phyloP scores from a whole-genome alignment of 257 asterid genomes.

The Scutellaria galericulata region DNA sequence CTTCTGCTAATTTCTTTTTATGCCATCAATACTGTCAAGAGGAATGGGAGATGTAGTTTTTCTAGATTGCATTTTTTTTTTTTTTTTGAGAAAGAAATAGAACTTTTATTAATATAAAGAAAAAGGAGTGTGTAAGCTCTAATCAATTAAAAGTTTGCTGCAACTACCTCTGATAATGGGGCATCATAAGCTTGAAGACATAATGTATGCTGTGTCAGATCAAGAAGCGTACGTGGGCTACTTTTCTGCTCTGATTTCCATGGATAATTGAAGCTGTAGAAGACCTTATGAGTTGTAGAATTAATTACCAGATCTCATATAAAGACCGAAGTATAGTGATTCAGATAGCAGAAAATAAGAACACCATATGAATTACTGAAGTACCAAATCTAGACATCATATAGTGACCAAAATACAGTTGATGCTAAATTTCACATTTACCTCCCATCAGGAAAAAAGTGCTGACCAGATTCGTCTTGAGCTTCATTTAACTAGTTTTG shows the following conservation, averaged over 20 bases:
- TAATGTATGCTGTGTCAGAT: neutral
- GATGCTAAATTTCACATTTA: conserved; percentile 1
- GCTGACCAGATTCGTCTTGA: neutral
- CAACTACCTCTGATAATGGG: conserved; percentile 5
- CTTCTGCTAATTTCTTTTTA: conserved; percentile 23
- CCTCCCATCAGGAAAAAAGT: neutral
- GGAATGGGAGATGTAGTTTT: conserved; percentile 20
- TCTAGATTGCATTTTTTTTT: conserved; percentile 15
- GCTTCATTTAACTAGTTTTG: neutral
- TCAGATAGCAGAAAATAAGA: neutral
- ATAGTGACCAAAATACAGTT: conserved; percentile 2
- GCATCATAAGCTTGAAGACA: neutral
- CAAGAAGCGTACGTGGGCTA: neutral
- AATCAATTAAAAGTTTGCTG: conserved; percentile 10
- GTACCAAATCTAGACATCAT: conserved; percentile 1
- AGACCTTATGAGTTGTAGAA: neutral
- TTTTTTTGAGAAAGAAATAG: neutral
- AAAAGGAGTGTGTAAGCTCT: conserved; percentile 9
- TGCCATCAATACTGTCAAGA: conserved; percentile 21
- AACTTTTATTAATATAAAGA: too few species aligned
- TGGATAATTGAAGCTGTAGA: neutral
- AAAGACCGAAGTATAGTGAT: neutral
- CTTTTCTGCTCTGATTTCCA: conserved; percentile 2
- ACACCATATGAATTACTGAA: conserved; percentile 2
- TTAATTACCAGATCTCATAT: neutral